Evolutionary conservation across 208 protist genomes (phyloP).

Genomic region (Balamuthia mandrillaris): DNA sequence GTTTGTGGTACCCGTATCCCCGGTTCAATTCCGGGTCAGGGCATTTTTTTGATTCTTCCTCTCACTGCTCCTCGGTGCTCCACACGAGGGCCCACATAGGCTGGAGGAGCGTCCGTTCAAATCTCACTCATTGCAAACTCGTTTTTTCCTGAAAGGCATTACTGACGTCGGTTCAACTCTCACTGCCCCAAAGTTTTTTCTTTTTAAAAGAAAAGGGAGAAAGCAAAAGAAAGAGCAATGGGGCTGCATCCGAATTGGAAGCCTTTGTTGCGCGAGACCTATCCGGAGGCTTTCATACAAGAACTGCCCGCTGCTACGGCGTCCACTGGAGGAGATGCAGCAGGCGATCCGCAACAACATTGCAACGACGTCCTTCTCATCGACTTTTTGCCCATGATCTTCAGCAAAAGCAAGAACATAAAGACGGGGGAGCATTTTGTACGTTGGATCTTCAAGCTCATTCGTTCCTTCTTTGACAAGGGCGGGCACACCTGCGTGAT

Average conservation of each 20-base stretch:
- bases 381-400: constrained; percentile 25
- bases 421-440: constrained; percentile 35
- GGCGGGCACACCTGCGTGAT: constrained; percentile 13
- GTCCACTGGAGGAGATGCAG: not conserved
- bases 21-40: too few relatives aligned
- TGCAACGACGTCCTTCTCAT: constrained; percentile 21
- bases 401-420: constrained; percentile 22
- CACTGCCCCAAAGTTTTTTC: too few relatives aligned
- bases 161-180: too few relatives aligned
- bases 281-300: not conserved
- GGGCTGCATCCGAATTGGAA: constrained; percentile 20
- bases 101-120: too few relatives aligned
- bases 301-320: not conserved
- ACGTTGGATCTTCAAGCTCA: constrained; percentile 1
- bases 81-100: too few relatives aligned
- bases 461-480: not conserved
- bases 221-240: not conserved
- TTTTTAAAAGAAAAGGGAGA: too few relatives aligned
- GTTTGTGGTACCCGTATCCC: too few relatives aligned
- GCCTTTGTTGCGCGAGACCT: not conserved
- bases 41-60: too few relatives aligned
- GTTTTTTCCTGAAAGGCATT: too few relatives aligned
- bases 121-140: too few relatives aligned
- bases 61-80: too few relatives aligned
- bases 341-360: too few relatives aligned